A percentile compares a stretch with the other conserved stretches of the same genome.
phyloP scores from a whole-genome alignment of 2,329 filamentous ascomycete species.

The Exophiala spinifera region DNA sequence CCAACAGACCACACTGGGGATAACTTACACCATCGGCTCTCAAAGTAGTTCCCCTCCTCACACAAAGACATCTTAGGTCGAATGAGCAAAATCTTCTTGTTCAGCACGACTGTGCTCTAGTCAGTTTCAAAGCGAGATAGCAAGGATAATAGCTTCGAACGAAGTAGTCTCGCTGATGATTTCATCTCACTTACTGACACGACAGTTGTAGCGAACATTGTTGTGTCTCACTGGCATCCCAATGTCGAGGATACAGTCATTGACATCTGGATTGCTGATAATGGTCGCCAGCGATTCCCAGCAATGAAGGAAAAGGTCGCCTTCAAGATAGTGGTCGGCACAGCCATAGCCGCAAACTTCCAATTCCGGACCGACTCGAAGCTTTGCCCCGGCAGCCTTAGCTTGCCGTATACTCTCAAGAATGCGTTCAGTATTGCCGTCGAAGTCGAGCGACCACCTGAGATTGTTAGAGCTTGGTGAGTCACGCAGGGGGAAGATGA shows the following conservation, averaged over 20 bases:
- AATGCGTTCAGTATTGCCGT: slow-evolving; percentile 63
- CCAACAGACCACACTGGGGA: too few species aligned
- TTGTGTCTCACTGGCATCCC: slow-evolving; percentile 28
- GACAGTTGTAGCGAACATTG: slow-evolving; percentile 63
- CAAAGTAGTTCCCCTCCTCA: slow-evolving; percentile 66
- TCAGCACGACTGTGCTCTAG: too few species aligned
- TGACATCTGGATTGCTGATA: slow-evolving; percentile 56
- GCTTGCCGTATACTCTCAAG: slow-evolving; percentile 60
- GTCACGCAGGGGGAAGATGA: too few species aligned
- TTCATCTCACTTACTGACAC: slow-evolving; percentile 31
- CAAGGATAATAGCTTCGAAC: slow-evolving; percentile 48
- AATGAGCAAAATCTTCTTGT: slow-evolving; percentile 68
- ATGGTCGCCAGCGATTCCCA: slow-evolving; percentile 64
- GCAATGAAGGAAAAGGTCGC: slow-evolving; percentile 57
- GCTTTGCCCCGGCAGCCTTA: slow-evolving; percentile 59
- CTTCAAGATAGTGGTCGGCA: slow-evolving; percentile 60
- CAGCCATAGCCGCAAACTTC: slow-evolving; percentile 63
- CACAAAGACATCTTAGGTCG: slow-evolving; percentile 70
- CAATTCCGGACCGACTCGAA: slow-evolving; percentile 58
- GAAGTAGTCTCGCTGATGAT: too few species aligned
- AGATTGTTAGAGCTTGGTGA: neutral
- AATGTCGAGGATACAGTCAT: slow-evolving; percentile 64
- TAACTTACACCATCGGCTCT: slow-evolving; percentile 52
- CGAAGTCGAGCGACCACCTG: slow-evolving; percentile 53
- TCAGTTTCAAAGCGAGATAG: slow-evolving; percentile 35